These are phyloP conservation scores for Leccinum fallax DNA, from an alignment of 1,284 basidiomycete genomes.

Conservation along the genomic window DNA sequence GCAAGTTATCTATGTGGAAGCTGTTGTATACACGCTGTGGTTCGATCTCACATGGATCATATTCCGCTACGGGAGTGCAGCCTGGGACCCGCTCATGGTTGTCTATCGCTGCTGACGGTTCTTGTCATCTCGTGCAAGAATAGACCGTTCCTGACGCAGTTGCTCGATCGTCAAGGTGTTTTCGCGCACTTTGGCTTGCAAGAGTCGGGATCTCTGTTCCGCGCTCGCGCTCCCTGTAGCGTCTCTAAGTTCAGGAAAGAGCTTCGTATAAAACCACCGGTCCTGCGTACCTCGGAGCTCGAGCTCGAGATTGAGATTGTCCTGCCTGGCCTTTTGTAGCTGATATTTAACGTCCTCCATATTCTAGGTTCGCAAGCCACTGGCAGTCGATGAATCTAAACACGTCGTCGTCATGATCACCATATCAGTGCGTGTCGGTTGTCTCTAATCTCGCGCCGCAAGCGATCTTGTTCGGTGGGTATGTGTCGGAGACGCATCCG, in stretches of 20 bases:
- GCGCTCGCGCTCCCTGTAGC: slow-evolving; percentile 55
- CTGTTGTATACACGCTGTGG: slow-evolving; percentile 9
- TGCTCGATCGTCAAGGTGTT: slow-evolving; percentile 70
- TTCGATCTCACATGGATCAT: slow-evolving; percentile 6
- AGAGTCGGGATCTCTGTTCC: slow-evolving; percentile 67
- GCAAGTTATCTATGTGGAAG: slow-evolving; percentile 13
- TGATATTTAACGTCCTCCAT: slow-evolving; percentile 75
- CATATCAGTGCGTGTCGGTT: slow-evolving; percentile 68
- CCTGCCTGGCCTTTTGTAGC: slow-evolving; percentile 63
- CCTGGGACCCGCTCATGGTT: not conserved
- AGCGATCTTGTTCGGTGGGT: slow-evolving; percentile 59
- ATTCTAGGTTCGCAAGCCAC: slow-evolving; percentile 47
- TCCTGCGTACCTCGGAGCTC: slow-evolving; percentile 60
- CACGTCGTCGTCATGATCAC: slow-evolving; percentile 28
- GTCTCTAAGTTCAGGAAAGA: slow-evolving; percentile 13
- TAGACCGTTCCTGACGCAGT: slow-evolving; percentile 69
- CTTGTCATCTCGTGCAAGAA: slow-evolving; percentile 68
- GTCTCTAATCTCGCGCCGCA: slow-evolving; percentile 65
- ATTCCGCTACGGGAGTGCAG: slow-evolving; percentile 1
- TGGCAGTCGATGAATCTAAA: slow-evolving; percentile 9
- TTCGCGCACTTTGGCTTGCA: slow-evolving; percentile 64
- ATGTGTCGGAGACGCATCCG: slow-evolving; percentile 64
- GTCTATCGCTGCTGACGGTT: slow-evolving; percentile 59
- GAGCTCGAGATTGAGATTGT: slow-evolving; percentile 66
- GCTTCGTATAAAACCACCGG: not conserved